Evolutionary conservation across 768 basidiomycete species (phyloP).

Genomic region (Dacryopinax spathularia): DNA sequence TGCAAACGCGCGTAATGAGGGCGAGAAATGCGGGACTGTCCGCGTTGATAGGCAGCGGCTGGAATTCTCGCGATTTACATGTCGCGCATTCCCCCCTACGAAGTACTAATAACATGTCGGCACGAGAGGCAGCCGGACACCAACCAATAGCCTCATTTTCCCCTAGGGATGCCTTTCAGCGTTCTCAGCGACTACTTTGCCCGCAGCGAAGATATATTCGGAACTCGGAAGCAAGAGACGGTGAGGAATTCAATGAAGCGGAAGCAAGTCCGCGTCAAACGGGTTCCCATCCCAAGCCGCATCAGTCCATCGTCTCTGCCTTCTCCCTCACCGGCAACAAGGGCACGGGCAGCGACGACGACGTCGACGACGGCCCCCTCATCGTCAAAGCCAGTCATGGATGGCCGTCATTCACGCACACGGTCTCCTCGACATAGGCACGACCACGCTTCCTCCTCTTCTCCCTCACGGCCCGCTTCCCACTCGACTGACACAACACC

Average conservation of each 20-base stretch:
- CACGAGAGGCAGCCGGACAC: not conserved
- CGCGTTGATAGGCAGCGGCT: not conserved
- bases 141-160: not conserved
- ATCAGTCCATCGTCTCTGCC: not conserved
- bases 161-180: not conserved
- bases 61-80: too few species aligned
- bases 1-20: not conserved
- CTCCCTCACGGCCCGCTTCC: not conserved
- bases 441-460: not conserved
- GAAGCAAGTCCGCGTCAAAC: slow-evolving; percentile 4
- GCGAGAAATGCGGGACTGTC: not conserved
- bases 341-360: not conserved
- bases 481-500: not conserved
- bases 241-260: slow-evolving; percentile 1
- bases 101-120: too few species aligned
- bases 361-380: not conserved
- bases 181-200: not conserved
- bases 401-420: not conserved
- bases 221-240: not conserved
- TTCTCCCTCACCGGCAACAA: not conserved
- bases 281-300: slow-evolving; percentile 1
- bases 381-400: not conserved
- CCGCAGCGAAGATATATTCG: not conserved
- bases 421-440: not conserved
- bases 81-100: too few species aligned